Conservation (phyloP, 257 asterid species). For the Fraxinus anomala region DNA sequence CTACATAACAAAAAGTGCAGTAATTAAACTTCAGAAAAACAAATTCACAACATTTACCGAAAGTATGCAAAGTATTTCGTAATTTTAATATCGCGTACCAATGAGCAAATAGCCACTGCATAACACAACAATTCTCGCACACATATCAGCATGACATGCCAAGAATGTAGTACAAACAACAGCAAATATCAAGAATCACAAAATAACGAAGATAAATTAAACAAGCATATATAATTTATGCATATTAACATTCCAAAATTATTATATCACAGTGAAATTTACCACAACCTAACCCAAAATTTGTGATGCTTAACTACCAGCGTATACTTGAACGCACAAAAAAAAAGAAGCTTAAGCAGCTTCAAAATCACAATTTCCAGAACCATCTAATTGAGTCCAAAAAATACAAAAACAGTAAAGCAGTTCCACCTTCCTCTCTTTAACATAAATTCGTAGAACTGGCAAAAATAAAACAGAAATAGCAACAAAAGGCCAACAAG, state of each 20-base stretch:
- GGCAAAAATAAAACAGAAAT: neutral
- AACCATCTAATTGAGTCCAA: neutral
- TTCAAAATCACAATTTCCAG: constrained; percentile 19
- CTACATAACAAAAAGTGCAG: neutral
- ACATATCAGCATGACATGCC: neutral
- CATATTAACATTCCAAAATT: no score
- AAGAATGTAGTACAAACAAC: neutral
- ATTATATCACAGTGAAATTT: no score
- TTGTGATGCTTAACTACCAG: constrained; percentile 12
- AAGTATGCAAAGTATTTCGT: neutral
- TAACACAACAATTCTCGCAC: no score
- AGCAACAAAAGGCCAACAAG: neutral
- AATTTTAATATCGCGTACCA: no score
- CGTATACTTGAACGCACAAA: constrained; percentile 16
- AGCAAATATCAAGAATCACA: neutral
- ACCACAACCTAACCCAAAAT: neutral
- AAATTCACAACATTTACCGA: neutral
- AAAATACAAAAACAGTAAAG: neutral
- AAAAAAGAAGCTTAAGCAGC: neutral
- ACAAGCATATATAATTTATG: no score
- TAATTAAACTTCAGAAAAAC: neutral
- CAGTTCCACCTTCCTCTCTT: neutral
- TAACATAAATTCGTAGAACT: neutral
- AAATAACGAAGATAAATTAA: no score
- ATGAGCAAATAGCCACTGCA: no score